These are phyloP conservation scores for Ilex paraguariensis DNA, from an alignment of 305 asterid species.

Conservation along the genomic window DNA sequence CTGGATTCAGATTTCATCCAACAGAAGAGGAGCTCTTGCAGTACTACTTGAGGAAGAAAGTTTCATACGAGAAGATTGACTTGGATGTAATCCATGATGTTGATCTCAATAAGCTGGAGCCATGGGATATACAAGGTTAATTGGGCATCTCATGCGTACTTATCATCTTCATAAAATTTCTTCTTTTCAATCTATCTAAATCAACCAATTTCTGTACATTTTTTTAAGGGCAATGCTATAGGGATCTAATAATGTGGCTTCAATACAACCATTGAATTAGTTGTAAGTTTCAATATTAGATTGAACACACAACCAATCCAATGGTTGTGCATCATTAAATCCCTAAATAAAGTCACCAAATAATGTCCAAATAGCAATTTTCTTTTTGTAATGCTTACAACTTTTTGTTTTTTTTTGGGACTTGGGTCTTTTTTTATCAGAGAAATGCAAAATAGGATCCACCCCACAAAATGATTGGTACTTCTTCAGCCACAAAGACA, in stretches of 20 bases:
- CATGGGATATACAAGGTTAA: slow-evolving; percentile 72
- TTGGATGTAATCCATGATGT: slow-evolving; percentile 63
- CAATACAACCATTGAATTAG: too few species aligned
- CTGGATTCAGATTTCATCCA: slow-evolving; percentile 77
- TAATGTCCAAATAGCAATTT: too few species aligned
- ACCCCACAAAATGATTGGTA: slow-evolving; percentile 68
- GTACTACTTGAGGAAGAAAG: slow-evolving; percentile 59
- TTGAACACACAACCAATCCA: too few species aligned
- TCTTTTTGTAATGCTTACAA: background rate
- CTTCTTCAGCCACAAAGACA: slow-evolving; percentile 71
- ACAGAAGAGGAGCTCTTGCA: slow-evolving; percentile 74
- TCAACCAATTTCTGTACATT: too few species aligned
- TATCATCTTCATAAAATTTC: background rate
- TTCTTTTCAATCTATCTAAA: too few species aligned
- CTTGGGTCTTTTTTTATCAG: slow-evolving; percentile 17
- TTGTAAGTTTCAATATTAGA: too few species aligned
- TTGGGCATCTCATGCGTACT: background rate
- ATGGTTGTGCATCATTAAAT: too few species aligned
- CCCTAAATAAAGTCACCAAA: too few species aligned
- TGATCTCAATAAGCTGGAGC: slow-evolving; percentile 76
- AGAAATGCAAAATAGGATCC: slow-evolving; percentile 56
- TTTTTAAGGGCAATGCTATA: too few species aligned
- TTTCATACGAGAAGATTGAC: slow-evolving; percentile 43
- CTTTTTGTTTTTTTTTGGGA: background rate
- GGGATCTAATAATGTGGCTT: too few species aligned